phyloP scores from a whole-genome alignment of 345 rosid genomes.

The Excoecaria cochinchinensis region DNA sequence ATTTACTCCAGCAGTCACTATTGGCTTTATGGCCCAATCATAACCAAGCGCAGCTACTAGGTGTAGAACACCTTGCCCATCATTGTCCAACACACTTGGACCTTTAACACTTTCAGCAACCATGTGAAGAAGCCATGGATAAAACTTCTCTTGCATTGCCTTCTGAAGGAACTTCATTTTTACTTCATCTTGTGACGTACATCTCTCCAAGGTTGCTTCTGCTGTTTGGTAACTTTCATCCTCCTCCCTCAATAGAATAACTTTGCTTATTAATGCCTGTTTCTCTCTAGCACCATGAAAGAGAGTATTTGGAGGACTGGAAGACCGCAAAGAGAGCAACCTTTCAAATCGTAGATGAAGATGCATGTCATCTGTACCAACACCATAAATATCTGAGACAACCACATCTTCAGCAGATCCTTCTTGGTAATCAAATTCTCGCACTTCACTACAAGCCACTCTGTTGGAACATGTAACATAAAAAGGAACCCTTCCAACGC shows the following conservation, averaged over 20 bases:
- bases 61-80: slow-evolving; percentile 85
- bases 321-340: slow-evolving; percentile 47
- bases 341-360: slow-evolving; percentile 54
- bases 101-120: slow-evolving; percentile 78
- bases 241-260: slow-evolving; percentile 74
- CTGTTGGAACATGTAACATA: slow-evolving; percentile 91
- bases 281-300: slow-evolving; percentile 51
- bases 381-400: slow-evolving; percentile 40
- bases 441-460: slow-evolving; percentile 86
- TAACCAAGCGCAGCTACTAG: slow-evolving; percentile 85
- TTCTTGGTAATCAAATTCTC: slow-evolving; percentile 72
- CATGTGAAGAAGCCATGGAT: slow-evolving; percentile 69
- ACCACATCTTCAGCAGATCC: slow-evolving; percentile 50
- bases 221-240: slow-evolving; percentile 42
- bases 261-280: slow-evolving; percentile 41
- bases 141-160: slow-evolving; percentile 59
- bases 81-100: slow-evolving; percentile 57
- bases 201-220: slow-evolving; percentile 32
- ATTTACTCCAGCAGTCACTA: slow-evolving; percentile 66
- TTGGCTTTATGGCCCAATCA: slow-evolving; percentile 83
- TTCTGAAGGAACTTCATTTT: slow-evolving; percentile 43
- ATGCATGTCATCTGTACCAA: slow-evolving; percentile 37
- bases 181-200: slow-evolving; percentile 30
- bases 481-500: slow-evolving; percentile 74
- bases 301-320: slow-evolving; percentile 25